Evolutionary conservation across 2,329 filamentous ascomycete species (phyloP).

Genomic region (Orbilia quercus): DNA sequence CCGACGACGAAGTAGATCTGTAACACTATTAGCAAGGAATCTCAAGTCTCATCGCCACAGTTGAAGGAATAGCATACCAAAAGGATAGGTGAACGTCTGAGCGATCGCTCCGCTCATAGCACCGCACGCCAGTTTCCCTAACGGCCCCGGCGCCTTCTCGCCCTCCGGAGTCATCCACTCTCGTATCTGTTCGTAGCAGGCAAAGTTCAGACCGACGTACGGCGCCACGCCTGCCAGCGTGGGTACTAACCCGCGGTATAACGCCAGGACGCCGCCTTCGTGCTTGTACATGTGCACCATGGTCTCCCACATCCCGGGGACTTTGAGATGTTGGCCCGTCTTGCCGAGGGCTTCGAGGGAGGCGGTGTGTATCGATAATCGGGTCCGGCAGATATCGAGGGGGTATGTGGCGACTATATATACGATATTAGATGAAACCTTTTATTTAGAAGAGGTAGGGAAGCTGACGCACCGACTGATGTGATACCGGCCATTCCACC

Average conservation of each 20-base stretch:
- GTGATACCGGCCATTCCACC: conserved; percentile 93
- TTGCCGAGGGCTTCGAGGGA: conserved; percentile 83
- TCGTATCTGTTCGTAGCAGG: conserved; percentile 93
- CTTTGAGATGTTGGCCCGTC: conserved; percentile 68
- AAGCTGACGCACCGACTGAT: conserved; percentile 73
- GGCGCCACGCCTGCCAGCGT: conserved; percentile 95
- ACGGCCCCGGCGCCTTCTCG: conserved; percentile 80
- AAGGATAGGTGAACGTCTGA: conserved; percentile 97
- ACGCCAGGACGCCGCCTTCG: conserved; percentile 83
- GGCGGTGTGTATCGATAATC: conserved; percentile 95
- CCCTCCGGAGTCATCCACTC: conserved; percentile 87
- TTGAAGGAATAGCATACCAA: conserved; percentile 72
- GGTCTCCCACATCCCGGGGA: conserved; percentile 93
- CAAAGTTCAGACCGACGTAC: conserved; percentile 94
- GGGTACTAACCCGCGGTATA: conserved; percentile 95
- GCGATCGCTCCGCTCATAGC: conserved; percentile 96
- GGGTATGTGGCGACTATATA: conserved; percentile 77
- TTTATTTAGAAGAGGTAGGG: background rate
- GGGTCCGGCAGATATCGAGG: conserved; percentile 94
- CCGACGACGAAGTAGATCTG: conserved; percentile 79
- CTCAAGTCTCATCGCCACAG: conserved; percentile 8
- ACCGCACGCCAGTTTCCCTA: conserved; percentile 86
- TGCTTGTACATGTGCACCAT: conserved; percentile 86
- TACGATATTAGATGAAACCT: background rate
- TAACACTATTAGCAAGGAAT: conserved; percentile 19